Conservation (phyloP, 352 stramenopile species). For the Phytophthora cryptogea region DNA sequence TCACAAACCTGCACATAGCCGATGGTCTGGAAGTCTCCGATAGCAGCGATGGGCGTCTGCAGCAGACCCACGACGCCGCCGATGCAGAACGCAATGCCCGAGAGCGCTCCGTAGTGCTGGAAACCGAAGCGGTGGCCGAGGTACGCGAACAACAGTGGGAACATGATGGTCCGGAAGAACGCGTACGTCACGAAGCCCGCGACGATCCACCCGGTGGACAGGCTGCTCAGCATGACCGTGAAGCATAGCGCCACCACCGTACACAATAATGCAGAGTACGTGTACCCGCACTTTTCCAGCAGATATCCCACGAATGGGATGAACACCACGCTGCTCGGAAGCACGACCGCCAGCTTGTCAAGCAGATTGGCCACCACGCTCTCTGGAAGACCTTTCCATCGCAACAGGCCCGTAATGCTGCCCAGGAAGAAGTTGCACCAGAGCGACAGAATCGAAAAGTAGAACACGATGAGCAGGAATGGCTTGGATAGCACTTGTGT, state of each 20-base stretch:
- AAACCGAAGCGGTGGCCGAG: constrained; percentile 83
- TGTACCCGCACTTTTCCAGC: constrained; percentile 76
- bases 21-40: constrained; percentile 50
- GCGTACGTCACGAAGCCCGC: constrained; percentile 72
- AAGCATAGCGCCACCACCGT: constrained; percentile 50
- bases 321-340: constrained; percentile 71
- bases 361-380: constrained; percentile 47
- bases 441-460: constrained; percentile 76
- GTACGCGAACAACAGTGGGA: constrained; percentile 82
- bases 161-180: constrained; percentile 85
- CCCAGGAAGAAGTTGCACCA: constrained; percentile 89
- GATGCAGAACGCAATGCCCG: constrained; percentile 76
- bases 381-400: constrained; percentile 52
- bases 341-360: constrained; percentile 57
- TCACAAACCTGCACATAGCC: constrained; percentile 54
- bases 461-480: constrained; percentile 74
- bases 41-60: constrained; percentile 64
- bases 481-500: constrained; percentile 62
- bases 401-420: constrained; percentile 61
- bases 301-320: constrained; percentile 76
- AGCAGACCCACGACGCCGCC: constrained; percentile 65
- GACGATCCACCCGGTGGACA: constrained; percentile 51
- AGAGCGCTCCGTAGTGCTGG: constrained; percentile 83
- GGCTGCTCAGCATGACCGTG: constrained; percentile 43
- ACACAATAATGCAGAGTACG: constrained; percentile 50